Conservation (phyloP, 768 basidiomycete species). For the Lactarius hatsudake region DNA sequence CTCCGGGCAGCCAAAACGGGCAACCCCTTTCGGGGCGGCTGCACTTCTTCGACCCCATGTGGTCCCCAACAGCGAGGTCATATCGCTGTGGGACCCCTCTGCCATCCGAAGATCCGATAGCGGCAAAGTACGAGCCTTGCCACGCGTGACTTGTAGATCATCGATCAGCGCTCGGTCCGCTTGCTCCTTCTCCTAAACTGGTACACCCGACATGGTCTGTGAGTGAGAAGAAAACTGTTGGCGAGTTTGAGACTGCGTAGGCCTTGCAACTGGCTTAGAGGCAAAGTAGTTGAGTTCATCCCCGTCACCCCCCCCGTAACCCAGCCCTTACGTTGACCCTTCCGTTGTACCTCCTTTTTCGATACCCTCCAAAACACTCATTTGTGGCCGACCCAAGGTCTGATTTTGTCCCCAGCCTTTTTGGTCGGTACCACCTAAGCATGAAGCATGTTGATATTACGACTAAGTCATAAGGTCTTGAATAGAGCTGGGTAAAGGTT, state of each 20-base stretch:
- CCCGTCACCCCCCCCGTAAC: constrained; percentile 25
- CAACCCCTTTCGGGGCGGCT: no score
- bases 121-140: no score
- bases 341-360: constrained; percentile 75
- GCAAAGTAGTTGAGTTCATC: constrained; percentile 34
- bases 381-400: no score
- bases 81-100: no score
- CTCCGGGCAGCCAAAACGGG: no score
- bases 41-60: no score
- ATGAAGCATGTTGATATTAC: constrained; percentile 78
- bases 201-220: not conserved
- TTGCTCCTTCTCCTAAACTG: constrained; percentile 1
- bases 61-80: no score
- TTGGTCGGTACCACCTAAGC: constrained; percentile 61
- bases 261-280: constrained; percentile 63
- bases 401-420: constrained; percentile 57
- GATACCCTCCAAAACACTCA: constrained; percentile 39
- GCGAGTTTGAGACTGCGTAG: constrained; percentile 20
- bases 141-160: no score
- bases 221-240: constrained; percentile 20
- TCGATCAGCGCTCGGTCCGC: no score
- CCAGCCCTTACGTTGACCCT: constrained; percentile 52
- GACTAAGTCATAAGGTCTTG: constrained; percentile 67
- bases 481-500: constrained; percentile 70
- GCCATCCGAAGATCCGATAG: no score